Evolutionary conservation across 305 asterid genomes (phyloP).

Genomic region (Solanum hybrid): DNA sequence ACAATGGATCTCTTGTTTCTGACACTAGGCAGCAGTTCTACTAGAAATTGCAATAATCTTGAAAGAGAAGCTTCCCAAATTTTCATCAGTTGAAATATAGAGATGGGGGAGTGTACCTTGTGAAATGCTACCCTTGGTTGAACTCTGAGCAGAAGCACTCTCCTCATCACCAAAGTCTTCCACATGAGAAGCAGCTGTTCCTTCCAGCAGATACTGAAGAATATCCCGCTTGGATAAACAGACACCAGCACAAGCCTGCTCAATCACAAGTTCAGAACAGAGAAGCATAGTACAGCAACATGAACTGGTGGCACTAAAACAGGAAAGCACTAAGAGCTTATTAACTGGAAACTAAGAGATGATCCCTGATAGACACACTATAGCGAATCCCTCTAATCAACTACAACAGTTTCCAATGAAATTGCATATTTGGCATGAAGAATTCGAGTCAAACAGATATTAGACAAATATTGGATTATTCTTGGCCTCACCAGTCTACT

Average conservation of each 20-base stretch:
- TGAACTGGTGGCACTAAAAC: neutral
- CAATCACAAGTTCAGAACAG: constrained; percentile 12
- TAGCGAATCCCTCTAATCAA: neutral
- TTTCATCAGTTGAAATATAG: neutral
- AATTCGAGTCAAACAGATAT: neutral
- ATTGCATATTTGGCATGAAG: neutral
- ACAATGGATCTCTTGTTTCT: neutral
- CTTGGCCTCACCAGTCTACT: neutral
- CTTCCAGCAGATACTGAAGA: constrained; percentile 44
- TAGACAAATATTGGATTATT: neutral
- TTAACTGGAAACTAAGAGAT: neutral
- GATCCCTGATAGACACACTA: neutral
- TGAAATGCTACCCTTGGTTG: constrained; percentile 17
- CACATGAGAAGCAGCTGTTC: constrained; percentile 61
- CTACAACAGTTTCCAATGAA: neutral
- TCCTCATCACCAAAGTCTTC: constrained; percentile 43
- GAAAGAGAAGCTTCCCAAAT: neutral
- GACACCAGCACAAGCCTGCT: constrained; percentile 64
- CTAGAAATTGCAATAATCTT: constrained; percentile 2
- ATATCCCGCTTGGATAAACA: constrained; percentile 53
- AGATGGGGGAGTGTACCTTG: constrained; percentile 29
- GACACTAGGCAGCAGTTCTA: neutral
- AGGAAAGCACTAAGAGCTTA: neutral
- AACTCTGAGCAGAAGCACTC: constrained; percentile 18
- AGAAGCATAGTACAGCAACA: neutral